Evolutionary conservation across 768 basidiomycete genomes (phyloP).

Genomic region (Boletus sp.): DNA sequence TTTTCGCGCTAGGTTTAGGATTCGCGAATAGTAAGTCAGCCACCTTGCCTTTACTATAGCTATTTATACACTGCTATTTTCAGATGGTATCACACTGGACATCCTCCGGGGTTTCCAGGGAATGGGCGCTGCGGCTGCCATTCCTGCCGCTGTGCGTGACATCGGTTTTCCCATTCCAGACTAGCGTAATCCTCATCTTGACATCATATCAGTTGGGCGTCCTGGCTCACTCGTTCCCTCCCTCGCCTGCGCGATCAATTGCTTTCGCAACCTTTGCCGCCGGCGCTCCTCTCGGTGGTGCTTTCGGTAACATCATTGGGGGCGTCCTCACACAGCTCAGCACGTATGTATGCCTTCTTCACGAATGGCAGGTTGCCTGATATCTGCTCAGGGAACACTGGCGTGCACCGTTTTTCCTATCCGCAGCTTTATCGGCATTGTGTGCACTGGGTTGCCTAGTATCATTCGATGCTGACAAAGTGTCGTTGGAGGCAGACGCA

Average conservation of each 20-base stretch:
- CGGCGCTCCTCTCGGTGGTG: conserved; percentile 80
- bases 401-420: conserved; percentile 65
- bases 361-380: neutral
- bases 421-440: conserved; percentile 53
- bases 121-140: conserved; percentile 71
- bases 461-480: conserved; percentile 59
- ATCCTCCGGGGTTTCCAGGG: conserved; percentile 79
- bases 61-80: neutral
- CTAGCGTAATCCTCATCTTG: neutral
- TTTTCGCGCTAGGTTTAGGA: conserved; percentile 62
- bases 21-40: conserved; percentile 51
- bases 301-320: conserved; percentile 66
- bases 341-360: conserved; percentile 25
- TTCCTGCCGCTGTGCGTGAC: conserved; percentile 64
- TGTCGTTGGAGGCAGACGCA: conserved; percentile 38
- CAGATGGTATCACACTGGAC: conserved; percentile 60
- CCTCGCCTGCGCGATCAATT: conserved; percentile 60
- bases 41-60: neutral
- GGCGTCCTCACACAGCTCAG: conserved; percentile 65
- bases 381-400: conserved; percentile 44
- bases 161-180: neutral
- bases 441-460: conserved; percentile 52
- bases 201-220: conserved; percentile 62
- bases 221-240: conserved; percentile 75
- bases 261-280: conserved; percentile 86